phyloP scores from a whole-genome alignment of 129 eudicot species.

The Lactuca saligna region DNA sequence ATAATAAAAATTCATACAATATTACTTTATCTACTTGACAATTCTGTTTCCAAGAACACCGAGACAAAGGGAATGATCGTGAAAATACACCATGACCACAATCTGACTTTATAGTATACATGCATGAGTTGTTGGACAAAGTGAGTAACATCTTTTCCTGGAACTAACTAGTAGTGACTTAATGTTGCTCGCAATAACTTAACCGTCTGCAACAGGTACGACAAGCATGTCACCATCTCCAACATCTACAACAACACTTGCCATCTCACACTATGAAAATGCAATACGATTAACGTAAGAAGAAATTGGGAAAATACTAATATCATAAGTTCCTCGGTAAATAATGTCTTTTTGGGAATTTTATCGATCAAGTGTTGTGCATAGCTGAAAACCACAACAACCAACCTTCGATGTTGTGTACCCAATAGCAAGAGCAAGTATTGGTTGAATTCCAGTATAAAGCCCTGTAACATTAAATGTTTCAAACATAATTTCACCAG shows the following conservation, averaged over 20 bases:
- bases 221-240: slow-evolving; percentile 97
- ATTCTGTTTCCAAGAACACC: too few relatives aligned
- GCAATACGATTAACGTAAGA: slow-evolving; percentile 16
- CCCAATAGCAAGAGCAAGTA: slow-evolving; percentile 96
- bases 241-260: slow-evolving; percentile 95
- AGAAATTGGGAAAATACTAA: neutral
- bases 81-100: too few relatives aligned
- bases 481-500: slow-evolving; percentile 97
- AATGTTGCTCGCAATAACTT: slow-evolving; percentile 95
- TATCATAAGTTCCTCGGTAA: neutral
- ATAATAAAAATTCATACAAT: too few relatives aligned
- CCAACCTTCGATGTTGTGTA: slow-evolving; percentile 93
- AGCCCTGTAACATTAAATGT: slow-evolving; percentile 97
- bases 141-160: slow-evolving; percentile 82
- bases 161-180: slow-evolving; percentile 70
- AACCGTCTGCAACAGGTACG: slow-evolving; percentile 98
- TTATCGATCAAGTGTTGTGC: neutral
- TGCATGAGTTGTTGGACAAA: slow-evolving; percentile 90
- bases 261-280: slow-evolving; percentile 88
- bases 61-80: too few relatives aligned
- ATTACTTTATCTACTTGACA: too few relatives aligned
- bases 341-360: neutral
- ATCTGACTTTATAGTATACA: slow-evolving; percentile 31
- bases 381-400: neutral
- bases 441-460: slow-evolving; percentile 95